Base-by-base conservation (phyloP, 768 basidiomycete species). In the Fomitopsis pulvina region DNA sequence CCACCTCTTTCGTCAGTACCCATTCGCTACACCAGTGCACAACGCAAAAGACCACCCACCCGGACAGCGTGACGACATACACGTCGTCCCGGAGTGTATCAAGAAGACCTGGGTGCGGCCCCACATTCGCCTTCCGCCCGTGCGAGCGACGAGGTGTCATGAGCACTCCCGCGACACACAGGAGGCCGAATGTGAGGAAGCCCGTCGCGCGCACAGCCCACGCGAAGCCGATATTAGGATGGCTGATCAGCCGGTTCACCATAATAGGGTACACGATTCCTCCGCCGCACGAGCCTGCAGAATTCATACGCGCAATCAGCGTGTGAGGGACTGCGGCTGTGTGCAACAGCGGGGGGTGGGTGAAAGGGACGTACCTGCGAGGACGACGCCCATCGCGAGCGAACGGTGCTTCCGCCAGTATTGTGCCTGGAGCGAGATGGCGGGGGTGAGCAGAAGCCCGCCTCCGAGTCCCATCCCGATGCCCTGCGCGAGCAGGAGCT, bases 401-500 rank as follows among this genome's bases (percentile, higher is more conserved):
- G 68, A 64, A 30, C 68, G 63, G 30, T 65, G 64, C 50, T 56
- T 62, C 45, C 63, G 64, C 58, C 75, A 79, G 57, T 75, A 71
- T 41, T 76, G 75, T 2, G 72, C 66, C 16, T 74, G 62, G 37
- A 77, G 64, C 9, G 68, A 69, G 37, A 75, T 57, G 2, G 75
- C 71, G 1, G 77, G 78, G 16, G 75, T 56, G 60, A 74, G 78
- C 24, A 76, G 58, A 27, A 76, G 55, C 0, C 75, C 72, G 32
- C 69, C 66, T 2, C 74, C 74, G 5, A 76, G 56, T 1, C 78
- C 79, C 66, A 76, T 71, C 4, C 73, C 77, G 24, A 81, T 61
- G 2, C 73, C 78, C 62, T 81, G 77, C 0, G 74, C 63, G 2
- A 80, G 61, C 53, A 79, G 76, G 42, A 79, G 67, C 62, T 77